Conservation (phyloP, 768 basidiomycete genomes). For the Cyclocybe cylindracea region DNA sequence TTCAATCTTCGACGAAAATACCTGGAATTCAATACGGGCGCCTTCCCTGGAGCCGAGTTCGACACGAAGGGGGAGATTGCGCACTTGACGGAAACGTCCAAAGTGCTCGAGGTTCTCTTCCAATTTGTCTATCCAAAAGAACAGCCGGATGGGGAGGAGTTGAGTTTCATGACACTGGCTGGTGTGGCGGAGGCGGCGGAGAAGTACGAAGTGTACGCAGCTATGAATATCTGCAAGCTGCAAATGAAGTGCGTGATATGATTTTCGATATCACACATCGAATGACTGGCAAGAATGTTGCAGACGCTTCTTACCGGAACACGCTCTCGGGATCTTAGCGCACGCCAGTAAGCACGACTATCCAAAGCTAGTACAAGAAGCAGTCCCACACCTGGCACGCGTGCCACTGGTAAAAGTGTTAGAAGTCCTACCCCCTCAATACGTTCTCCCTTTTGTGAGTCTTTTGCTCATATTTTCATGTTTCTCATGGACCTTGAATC, state of each 20-base stretch:
- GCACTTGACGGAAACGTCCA: constrained; percentile 20
- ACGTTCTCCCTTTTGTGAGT: constrained; percentile 19
- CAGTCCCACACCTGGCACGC: constrained; percentile 17
- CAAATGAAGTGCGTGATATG: constrained; percentile 21
- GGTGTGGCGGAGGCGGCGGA: constrained; percentile 27
- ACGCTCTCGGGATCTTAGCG: constrained; percentile 17
- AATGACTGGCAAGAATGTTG: neutral
- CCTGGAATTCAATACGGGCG: constrained; percentile 25
- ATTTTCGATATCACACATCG: neutral
- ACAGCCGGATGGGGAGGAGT: constrained; percentile 19
- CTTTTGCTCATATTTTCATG: neutral
- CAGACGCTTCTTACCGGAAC: constrained; percentile 13
- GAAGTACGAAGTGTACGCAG: constrained; percentile 27
- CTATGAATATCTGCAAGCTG: constrained; percentile 22
- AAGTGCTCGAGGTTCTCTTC: constrained; percentile 25
- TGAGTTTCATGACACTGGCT: constrained; percentile 16
- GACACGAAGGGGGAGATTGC: constrained; percentile 22
- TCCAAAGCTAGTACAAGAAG: constrained; percentile 18
- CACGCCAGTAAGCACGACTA: constrained; percentile 23
- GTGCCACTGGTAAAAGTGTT: constrained; percentile 7
- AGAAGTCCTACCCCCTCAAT: constrained; percentile 10
- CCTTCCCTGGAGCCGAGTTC: constrained; percentile 27
- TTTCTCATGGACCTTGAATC: too few relatives aligned
- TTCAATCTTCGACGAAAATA: constrained; percentile 28
- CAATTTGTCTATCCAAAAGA: constrained; percentile 26